These are phyloP conservation scores for Eragrostis tef DNA, from an alignment of 202 grass and related monocot genomes.

Conservation along the genomic window DNA sequence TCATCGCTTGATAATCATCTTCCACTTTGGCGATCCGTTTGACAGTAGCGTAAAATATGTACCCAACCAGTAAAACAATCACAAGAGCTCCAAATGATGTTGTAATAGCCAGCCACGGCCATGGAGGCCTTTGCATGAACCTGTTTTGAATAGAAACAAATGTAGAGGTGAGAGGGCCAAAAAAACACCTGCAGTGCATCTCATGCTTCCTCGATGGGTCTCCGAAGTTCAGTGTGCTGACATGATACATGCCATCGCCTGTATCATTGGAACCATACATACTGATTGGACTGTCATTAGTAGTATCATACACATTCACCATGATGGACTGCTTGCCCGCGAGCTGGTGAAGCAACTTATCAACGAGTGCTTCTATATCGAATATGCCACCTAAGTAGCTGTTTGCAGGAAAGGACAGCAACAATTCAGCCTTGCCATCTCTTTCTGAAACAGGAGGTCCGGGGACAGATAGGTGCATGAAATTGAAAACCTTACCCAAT, in stretches of 20 bases:
- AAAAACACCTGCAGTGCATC: conserved; percentile 96
- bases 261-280: conserved; percentile 85
- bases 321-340: conserved; percentile 86
- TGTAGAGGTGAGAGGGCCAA: neutral
- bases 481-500: conserved; percentile 78
- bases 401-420: conserved; percentile 31
- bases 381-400: conserved; percentile 99
- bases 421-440: conserved; percentile 1
- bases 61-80: conserved; percentile 65
- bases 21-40: conserved; percentile 85
- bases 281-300: conserved; percentile 66
- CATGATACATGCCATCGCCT: conserved; percentile 53
- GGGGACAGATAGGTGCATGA: neutral
- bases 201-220: conserved; percentile 89
- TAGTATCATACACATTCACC: conserved; percentile 96
- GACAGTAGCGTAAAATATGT: conserved; percentile 80
- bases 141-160: conserved; percentile 52
- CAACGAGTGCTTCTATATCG: conserved; percentile 90
- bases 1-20: conserved; percentile 85
- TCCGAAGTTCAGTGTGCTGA: conserved; percentile 85
- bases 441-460: conserved; percentile 5
- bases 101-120: conserved; percentile 78
- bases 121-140: conserved; percentile 68
- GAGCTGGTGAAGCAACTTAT: conserved; percentile 89
- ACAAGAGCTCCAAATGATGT: conserved; percentile 74